Evolutionary conservation across 2,329 filamentous ascomycete genomes (phyloP), one percentile per base, ranked within the genome.

Genomic region (Curvularia eragrostidis): DNA sequence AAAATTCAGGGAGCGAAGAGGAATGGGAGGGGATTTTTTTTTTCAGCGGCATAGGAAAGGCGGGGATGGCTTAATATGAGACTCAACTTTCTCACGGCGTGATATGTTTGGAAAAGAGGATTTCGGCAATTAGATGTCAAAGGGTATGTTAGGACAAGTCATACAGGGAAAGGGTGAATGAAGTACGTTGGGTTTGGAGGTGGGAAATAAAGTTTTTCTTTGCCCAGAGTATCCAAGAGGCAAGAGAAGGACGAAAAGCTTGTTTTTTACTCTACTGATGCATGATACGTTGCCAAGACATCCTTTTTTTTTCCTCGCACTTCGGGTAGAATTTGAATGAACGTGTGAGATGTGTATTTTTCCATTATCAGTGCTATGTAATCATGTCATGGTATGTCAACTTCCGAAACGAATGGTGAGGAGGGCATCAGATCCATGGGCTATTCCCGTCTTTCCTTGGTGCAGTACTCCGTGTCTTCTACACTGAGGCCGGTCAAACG

Each of bases 401-500:
- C n/a, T 9, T 3, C 32, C 12, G n/a, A 3, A 15, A 34, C n/a
- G 13, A 15, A 15, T 34, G 7, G 3, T 34, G 6, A 15, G 15
- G 32, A 5, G n/a, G 18, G 5, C 34, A 36, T 13, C 6, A 2
- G 5, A 36, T 36, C 34, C 7, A 36, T 36, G n/a, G 3, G 15
- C 34, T 6, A 1, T 5, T 36, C 15, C 15, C 15, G 15, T 8
- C 7, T n/a, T 36, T 2, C n/a, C 3, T 36, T 13, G 6, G 15
- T n/a, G 34, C 6, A 36, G 2, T 15, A 36, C 15, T 21, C 18
- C 19, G 1, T 13, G 18, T 19, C 26, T 32, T 46, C 13, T 1
- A 54, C 28, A 19, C 43, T 32, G 18, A 64, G 15, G 1, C 54
- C 49, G 1, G 52, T 55, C 26, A 67, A 19, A n/a, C 43, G 58